Percentiles rank a stretch among this genome's conserved stretches.
Conservation (phyloP, 768 basidiomycete genomes). For the Russula sp. region DNA sequence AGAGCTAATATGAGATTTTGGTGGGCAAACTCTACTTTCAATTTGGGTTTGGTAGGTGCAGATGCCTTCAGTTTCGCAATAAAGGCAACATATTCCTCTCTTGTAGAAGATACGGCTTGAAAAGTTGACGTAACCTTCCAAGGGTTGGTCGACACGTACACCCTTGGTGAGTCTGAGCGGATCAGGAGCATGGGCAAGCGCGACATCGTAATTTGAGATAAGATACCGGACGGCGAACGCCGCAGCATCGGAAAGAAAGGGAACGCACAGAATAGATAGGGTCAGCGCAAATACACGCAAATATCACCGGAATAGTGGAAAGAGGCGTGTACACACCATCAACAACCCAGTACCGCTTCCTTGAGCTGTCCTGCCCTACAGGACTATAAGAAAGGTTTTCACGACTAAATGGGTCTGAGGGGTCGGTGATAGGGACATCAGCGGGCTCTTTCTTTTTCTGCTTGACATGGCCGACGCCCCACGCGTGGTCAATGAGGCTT, state of each 20-base stretch:
- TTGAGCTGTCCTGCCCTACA: constrained; percentile 69
- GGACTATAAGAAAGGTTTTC: constrained; percentile 64
- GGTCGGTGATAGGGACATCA: constrained; percentile 49
- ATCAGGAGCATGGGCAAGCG: constrained; percentile 13
- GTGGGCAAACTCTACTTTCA: constrained; percentile 61
- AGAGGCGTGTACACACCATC: constrained; percentile 74
- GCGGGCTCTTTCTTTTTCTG: constrained; percentile 75
- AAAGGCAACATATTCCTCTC: constrained; percentile 65
- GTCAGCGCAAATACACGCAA: constrained; percentile 66
- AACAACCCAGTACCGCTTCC: constrained; percentile 81
- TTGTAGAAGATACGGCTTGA: constrained; percentile 64
- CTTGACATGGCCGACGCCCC: constrained; percentile 81
- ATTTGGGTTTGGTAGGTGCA: constrained; percentile 45
- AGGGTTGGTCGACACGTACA: constrained; percentile 83
- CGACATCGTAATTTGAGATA: constrained; percentile 33
- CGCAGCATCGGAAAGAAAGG: constrained; percentile 45
- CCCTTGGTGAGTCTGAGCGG: constrained; percentile 70
- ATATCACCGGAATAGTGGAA: constrained; percentile 42
- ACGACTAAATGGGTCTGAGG: constrained; percentile 63
- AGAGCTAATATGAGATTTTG: constrained; percentile 57
- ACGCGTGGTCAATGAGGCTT: constrained; percentile 72
- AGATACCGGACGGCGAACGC: constrained; percentile 37
- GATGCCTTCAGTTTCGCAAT: constrained; percentile 58
- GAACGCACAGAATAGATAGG: constrained; percentile 38
- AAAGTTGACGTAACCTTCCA: constrained; percentile 86